Evolutionary conservation across 805 yeast species (phyloP).

Genomic region (Schizosaccharomyces lindneri): DNA sequence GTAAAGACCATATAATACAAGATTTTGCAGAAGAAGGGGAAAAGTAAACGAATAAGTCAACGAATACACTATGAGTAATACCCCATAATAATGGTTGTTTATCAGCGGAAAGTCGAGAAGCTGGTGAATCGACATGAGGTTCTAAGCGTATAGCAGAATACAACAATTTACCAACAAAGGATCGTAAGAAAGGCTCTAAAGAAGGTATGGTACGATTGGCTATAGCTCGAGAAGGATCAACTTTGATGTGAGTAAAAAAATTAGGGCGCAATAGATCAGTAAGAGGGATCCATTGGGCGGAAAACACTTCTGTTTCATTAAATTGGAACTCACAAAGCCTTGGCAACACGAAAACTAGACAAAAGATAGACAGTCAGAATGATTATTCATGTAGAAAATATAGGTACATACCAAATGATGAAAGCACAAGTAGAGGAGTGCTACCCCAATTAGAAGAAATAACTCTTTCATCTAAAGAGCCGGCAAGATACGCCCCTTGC

Average conservation of each 20-base stretch:
- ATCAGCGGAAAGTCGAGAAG: not conserved
- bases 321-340: conserved; percentile 8
- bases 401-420: conserved; percentile 11
- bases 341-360: conserved; percentile 1
- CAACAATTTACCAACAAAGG: conserved; percentile 10
- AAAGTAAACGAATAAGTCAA: conserved; percentile 10
- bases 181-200: conserved; percentile 4
- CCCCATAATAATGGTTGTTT: conserved; percentile 15
- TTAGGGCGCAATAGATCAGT: conserved; percentile 6
- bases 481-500: conserved; percentile 11
- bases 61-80: conserved; percentile 14
- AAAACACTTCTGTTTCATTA: conserved; percentile 16
- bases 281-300: conserved; percentile 17
- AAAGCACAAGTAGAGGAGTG: conserved; percentile 13
- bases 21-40: not conserved
- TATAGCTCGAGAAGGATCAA: not conserved
- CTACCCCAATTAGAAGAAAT: not conserved
- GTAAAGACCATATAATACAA: not conserved
- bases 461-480: conserved; percentile 15
- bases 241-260: not conserved
- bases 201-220: not conserved
- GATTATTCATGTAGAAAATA: not conserved
- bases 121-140: not conserved
- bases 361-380: not conserved
- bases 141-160: conserved; percentile 12